Percentiles rank a stretch among this genome's conserved stretches.
Conservation (phyloP, 2,329 filamentous ascomycete species). For the Cylindrodendrum hubeiense region DNA sequence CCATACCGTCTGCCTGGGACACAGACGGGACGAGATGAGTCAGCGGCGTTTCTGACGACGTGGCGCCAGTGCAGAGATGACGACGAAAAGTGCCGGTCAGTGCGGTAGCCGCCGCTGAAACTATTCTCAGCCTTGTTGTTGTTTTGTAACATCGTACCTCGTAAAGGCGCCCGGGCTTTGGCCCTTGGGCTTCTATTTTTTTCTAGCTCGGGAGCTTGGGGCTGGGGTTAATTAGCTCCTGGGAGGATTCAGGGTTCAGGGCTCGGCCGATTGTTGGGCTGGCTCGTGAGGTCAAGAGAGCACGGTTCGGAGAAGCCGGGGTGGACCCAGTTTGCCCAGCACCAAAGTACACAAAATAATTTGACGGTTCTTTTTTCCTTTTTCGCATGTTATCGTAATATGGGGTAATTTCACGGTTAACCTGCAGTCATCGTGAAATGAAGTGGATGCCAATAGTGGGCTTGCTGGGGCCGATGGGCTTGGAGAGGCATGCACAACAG, state of each 20-base stretch:
- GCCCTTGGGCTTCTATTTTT: conserved; percentile 9
- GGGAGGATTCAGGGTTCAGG: conserved; percentile 3
- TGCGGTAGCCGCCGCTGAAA: background rate
- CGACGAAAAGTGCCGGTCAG: conserved; percentile 7
- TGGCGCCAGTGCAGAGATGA: background rate
- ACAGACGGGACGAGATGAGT: background rate
- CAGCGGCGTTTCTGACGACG: background rate
- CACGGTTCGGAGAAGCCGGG: conserved; percentile 9
- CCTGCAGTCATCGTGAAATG: background rate
- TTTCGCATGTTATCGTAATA: conserved; percentile 11
- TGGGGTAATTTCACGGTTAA: conserved; percentile 4
- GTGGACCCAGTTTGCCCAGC: conserved; percentile 1
- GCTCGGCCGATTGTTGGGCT: conserved; percentile 5
- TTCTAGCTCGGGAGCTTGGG: conserved; percentile 17
- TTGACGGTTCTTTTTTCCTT: conserved; percentile 1
- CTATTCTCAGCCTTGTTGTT: background rate
- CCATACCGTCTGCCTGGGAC: background rate
- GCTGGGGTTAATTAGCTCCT: background rate
- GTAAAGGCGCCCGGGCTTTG: background rate
- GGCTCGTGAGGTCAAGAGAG: conserved; percentile 1
- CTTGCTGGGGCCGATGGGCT: conserved; percentile 2
- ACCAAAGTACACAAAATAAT: background rate
- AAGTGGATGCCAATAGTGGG: conserved; percentile 6
- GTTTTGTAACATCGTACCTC: background rate
- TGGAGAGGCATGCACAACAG: conserved; percentile 11